Evolutionary conservation across 1,284 basidiomycete species (phyloP), one percentile per base, ranked within the genome.

Genomic region (Cryptococcus sp.): DNA sequence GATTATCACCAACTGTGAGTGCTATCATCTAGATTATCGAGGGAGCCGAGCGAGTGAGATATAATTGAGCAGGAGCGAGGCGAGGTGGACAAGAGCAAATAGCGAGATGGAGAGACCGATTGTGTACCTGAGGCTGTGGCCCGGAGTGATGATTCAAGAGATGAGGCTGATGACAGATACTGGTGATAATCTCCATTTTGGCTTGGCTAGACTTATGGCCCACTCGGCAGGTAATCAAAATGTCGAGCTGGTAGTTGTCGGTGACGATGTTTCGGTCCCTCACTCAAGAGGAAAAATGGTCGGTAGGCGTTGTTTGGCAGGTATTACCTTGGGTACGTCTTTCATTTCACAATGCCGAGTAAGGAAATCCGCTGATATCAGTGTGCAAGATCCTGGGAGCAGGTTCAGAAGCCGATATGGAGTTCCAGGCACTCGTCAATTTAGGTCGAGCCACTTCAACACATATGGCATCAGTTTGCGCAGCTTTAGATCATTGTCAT

Each of bases 161-260:
- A 5, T 11, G 28, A 11, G 7, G 36, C 36, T 39, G 36, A 39
- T 19, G 16, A 36, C 46, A 73, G 69, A 71, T 46, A 73, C 69
- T 5, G 78, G 78, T 43, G 78, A 79, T 58, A 77, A 76, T 55
- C 73, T 79, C 19, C 76, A 79, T 64, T 79, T 79, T 59, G 78
- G 77, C 53, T 67, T 78, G 10, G 72, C 71, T 14, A 57, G 62
- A 19, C 57, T 71, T 16, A 69, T 71, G 67, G 69, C 69, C 14
- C 63, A 69, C 52, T 57, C 61, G 5, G 56, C 56, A 13, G 72
- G 72, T 5, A 52, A 67, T 23, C 64, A 74, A 50, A 77, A 76
- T 39, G 75, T 78, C 28, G 78, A 77, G 58, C 64, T 78, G 28
- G 76, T 79, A 21, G 75, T 77, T 7, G 74, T 78, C 3, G 76